Conservation (phyloP, 2,329 filamentous ascomycete genomes). For the Monosporascus sp. region DNA sequence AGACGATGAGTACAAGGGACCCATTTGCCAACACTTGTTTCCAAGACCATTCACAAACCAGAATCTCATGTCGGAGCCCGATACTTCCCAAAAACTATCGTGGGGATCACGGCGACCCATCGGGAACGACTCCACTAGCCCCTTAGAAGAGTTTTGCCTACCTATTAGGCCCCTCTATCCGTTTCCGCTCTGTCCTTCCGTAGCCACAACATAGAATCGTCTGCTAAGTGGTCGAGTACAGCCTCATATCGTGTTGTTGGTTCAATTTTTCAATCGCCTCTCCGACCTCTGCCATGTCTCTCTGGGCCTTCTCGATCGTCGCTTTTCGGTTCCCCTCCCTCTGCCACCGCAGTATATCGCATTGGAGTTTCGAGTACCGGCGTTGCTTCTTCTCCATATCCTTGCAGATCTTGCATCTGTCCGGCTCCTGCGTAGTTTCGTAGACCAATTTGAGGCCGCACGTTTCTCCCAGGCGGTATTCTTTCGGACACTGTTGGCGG, state of each 20-base stretch:
- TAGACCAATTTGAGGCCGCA: constrained; percentile 91
- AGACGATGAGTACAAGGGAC: constrained; percentile 16
- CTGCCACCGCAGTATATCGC: constrained; percentile 72
- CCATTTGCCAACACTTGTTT: constrained; percentile 13
- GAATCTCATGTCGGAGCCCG: constrained; percentile 7
- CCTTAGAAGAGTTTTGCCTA: background rate
- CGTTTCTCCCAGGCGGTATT: constrained; percentile 93
- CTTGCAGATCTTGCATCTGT: constrained; percentile 78
- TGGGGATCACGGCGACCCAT: background rate
- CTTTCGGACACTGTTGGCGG: constrained; percentile 85
- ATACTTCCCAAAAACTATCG: background rate
- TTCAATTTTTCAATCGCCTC: constrained; percentile 51
- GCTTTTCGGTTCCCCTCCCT: constrained; percentile 68
- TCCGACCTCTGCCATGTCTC: constrained; percentile 62
- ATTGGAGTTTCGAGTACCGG: constrained; percentile 66
- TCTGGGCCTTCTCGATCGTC: constrained; percentile 65
- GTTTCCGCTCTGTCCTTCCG: constrained; percentile 8
- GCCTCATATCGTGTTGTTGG: constrained; percentile 31
- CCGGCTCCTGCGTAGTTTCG: constrained; percentile 57
- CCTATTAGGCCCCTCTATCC: background rate
- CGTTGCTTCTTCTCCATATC: constrained; percentile 83
- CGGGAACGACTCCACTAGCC: background rate
- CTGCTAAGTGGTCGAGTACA: constrained; percentile 33
- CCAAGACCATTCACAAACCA: constrained; percentile 9
- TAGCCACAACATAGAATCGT: background rate